phyloP scores from a whole-genome alignment of 2,329 filamentous ascomycete species.

The Coleophoma crateriformis region DNA sequence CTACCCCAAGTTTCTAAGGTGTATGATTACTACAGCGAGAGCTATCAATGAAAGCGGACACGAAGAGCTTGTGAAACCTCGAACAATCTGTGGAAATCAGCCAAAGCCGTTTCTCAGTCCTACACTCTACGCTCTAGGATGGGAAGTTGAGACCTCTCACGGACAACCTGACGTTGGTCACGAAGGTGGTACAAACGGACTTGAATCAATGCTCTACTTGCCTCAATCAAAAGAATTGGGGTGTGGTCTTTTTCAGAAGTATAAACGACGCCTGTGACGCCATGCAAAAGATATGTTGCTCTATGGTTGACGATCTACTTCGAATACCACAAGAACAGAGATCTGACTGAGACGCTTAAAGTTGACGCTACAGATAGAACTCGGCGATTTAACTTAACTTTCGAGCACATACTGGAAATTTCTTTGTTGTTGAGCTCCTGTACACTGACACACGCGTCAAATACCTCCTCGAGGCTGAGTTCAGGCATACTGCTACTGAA shows the following conservation, averaged over 20 bases:
- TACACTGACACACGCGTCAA: constrained; percentile 1
- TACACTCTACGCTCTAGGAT: constrained; percentile 9
- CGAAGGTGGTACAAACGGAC: constrained; percentile 6
- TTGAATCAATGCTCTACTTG: constrained; percentile 10
- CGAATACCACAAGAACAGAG: constrained; percentile 4
- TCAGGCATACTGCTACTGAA: constrained; percentile 7
- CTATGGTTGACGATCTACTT: constrained; percentile 11
- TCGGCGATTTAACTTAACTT: constrained; percentile 6
- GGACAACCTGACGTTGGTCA: constrained; percentile 8
- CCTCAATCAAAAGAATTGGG: constrained; percentile 11
- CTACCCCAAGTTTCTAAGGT: constrained; percentile 9
- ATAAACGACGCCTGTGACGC: neutral
- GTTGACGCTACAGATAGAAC: constrained; percentile 9
- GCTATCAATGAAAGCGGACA: constrained; percentile 10
- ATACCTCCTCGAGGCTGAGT: constrained; percentile 5
- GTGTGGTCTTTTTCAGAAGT: constrained; percentile 9
- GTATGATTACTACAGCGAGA: constrained; percentile 8
- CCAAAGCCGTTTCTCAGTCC: constrained; percentile 4
- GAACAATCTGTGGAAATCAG: constrained; percentile 4
- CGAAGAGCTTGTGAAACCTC: constrained; percentile 11
- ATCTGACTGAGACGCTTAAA: constrained; percentile 9
- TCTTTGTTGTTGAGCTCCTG: constrained; percentile 8
- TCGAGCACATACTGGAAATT: constrained; percentile 10
- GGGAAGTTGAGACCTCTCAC: constrained; percentile 9
- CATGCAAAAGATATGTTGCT: constrained; percentile 8